Conservation (phyloP, 371 early-diverging fungal species). For the Mucor plumbeus region DNA sequence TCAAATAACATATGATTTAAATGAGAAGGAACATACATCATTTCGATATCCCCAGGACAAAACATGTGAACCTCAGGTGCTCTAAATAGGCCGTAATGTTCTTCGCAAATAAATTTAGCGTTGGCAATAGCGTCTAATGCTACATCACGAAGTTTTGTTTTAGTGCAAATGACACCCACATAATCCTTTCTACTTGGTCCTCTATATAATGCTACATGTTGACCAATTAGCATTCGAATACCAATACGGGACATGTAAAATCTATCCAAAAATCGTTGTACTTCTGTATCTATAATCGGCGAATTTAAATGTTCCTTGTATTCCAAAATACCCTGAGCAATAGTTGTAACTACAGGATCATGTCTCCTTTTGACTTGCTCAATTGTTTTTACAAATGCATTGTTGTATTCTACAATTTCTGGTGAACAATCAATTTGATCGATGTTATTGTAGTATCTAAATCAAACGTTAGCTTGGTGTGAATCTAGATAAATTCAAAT, state of each 20-base stretch:
- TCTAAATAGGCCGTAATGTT: constrained; percentile 84
- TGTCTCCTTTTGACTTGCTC: constrained; percentile 92
- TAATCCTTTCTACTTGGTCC: constrained; percentile 71
- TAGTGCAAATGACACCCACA: constrained; percentile 96
- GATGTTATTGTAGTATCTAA: constrained; percentile 67
- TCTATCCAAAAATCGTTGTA: constrained; percentile 94
- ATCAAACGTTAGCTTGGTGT: constrained; percentile 12
- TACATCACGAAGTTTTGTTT: constrained; percentile 79
- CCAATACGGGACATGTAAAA: constrained; percentile 98
- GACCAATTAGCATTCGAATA: constrained; percentile 94
- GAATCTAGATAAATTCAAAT: background rate
- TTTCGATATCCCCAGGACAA: constrained; percentile 86
- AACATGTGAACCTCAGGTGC: constrained; percentile 85
- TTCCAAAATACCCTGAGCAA: constrained; percentile 93
- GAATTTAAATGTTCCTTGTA: constrained; percentile 78
- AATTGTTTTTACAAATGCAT: constrained; percentile 82
- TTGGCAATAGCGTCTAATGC: constrained; percentile 91
- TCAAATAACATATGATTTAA: constrained; percentile 98
- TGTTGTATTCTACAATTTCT: constrained; percentile 80
- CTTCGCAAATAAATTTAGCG: constrained; percentile 92
- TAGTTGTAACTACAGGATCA: constrained; percentile 91
- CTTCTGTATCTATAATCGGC: constrained; percentile 73
- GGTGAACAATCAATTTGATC: constrained; percentile 68
- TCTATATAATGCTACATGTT: constrained; percentile 77
- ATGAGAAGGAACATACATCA: constrained; percentile 96